These are phyloP conservation scores for Aspergillus versicolor DNA, from an alignment of 2,329 filamentous ascomycete species.

Conservation along the genomic window DNA sequence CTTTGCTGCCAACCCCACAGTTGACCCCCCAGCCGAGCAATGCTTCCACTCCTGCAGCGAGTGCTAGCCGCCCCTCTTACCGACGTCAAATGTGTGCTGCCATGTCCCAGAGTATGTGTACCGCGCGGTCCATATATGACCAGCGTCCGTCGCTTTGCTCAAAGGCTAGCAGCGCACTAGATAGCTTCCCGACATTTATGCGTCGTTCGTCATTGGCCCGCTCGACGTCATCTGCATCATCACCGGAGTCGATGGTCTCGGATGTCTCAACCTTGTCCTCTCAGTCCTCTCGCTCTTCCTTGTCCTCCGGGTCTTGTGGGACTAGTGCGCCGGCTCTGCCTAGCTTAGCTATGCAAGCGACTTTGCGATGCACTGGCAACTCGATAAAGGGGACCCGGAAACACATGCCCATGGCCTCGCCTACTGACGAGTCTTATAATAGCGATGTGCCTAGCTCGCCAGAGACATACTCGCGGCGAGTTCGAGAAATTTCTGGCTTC, in stretches of 20 bases:
- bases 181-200: slow-evolving; percentile 51
- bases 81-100: slow-evolving; percentile 59
- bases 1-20: slow-evolving; percentile 60
- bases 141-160: slow-evolving; percentile 43
- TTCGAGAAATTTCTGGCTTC: slow-evolving; percentile 37
- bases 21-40: slow-evolving; percentile 58
- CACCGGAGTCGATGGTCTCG: slow-evolving; percentile 64
- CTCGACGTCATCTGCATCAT: slow-evolving; percentile 53
- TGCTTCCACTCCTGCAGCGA: slow-evolving; percentile 61
- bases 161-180: slow-evolving; percentile 38
- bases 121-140: slow-evolving; percentile 58
- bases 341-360: slow-evolving; percentile 41
- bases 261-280: slow-evolving; percentile 58
- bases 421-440: slow-evolving; percentile 37
- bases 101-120: slow-evolving; percentile 56
- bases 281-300: slow-evolving; percentile 53
- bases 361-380: slow-evolving; percentile 40
- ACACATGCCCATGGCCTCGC: slow-evolving; percentile 36
- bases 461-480: slow-evolving; percentile 28
- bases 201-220: slow-evolving; percentile 51
- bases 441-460: slow-evolving; percentile 37
- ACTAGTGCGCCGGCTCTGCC: slow-evolving; percentile 28
- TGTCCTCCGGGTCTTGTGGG: slow-evolving; percentile 44
- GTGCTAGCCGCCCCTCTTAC: slow-evolving; percentile 50
- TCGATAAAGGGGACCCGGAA: slow-evolving; percentile 38